Evolutionary conservation across 495 filamentous ascomycete species (phyloP).

Genomic region (Articulospora tetracladia): DNA sequence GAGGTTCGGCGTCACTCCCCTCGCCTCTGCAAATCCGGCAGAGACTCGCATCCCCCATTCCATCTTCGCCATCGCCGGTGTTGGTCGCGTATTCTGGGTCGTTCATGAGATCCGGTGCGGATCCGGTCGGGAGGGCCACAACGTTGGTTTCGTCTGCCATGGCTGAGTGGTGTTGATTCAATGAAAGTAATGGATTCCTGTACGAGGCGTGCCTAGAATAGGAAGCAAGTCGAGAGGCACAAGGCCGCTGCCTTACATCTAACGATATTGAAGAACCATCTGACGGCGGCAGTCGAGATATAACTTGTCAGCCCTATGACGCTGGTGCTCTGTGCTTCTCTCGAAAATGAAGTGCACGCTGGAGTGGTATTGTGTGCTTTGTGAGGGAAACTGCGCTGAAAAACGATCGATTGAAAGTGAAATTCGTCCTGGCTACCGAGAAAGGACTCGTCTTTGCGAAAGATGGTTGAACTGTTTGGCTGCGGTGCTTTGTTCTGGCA

Average conservation of each 20-base stretch:
- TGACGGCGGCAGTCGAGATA: neutral
- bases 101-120: constrained; percentile 59
- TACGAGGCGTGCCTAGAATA: neutral
- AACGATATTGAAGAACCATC: constrained; percentile 19
- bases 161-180: neutral
- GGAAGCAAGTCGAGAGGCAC: neutral
- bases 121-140: neutral
- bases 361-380: neutral
- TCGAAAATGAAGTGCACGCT: neutral
- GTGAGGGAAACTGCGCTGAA: no score
- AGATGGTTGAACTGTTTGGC: no score
- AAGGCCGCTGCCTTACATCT: constrained; percentile 23
- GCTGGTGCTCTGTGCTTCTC: neutral
- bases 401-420: no score
- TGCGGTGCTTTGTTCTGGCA: no score
- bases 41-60: constrained; percentile 59
- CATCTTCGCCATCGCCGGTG: constrained; percentile 19
- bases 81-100: constrained; percentile 50
- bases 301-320: constrained; percentile 4
- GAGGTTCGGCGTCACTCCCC: constrained; percentile 73
- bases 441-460: no score
- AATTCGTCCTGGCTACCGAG: neutral
- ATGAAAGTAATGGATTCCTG: neutral
- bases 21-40: constrained; percentile 96
- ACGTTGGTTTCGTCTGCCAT: constrained; percentile 5